A percentile compares a stretch with the other conserved stretches of the same genome.
phyloP scores from a whole-genome alignment of 1,139 yeast species.

The Zygosaccharomyces sapae region DNA sequence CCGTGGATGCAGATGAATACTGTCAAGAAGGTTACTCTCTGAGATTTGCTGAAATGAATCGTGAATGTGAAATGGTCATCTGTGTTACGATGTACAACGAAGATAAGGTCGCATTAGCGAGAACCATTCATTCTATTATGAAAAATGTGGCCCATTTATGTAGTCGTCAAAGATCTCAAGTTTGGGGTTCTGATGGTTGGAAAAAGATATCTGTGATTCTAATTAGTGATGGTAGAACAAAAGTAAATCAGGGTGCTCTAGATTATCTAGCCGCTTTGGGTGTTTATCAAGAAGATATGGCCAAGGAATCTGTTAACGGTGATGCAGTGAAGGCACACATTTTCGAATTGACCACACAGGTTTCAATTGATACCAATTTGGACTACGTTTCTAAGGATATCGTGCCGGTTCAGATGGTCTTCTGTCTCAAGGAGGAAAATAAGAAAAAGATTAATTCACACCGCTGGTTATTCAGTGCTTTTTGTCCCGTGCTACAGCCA shows the following conservation, averaged over 20 bases:
- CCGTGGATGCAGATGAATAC: constrained; percentile 83
- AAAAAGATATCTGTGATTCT: constrained; percentile 87
- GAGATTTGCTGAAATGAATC: constrained; percentile 75
- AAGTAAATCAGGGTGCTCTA: constrained; percentile 73
- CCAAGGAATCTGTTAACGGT: constrained; percentile 87
- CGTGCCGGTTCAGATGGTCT: constrained; percentile 87
- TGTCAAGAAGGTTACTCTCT: constrained; percentile 75
- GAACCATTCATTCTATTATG: constrained; percentile 93
- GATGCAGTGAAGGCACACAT: constrained; percentile 87
- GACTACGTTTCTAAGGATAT: constrained; percentile 79
- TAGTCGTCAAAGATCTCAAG: constrained; percentile 69
- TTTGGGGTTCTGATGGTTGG: constrained; percentile 97
- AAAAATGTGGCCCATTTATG: constrained; percentile 84
- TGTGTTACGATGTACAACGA: constrained; percentile 97
- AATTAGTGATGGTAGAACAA: constrained; percentile 90
- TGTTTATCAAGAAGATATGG: constrained; percentile 93
- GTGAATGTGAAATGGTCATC: constrained; percentile 84
- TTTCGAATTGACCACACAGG: constrained; percentile 90
- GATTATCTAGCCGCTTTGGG: constrained; percentile 91
- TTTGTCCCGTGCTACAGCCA: constrained; percentile 86
- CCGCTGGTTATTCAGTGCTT: constrained; percentile 90
- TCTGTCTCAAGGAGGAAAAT: constrained; percentile 84
- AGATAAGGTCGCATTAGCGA: constrained; percentile 78
- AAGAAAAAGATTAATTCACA: constrained; percentile 91
- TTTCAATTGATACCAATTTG: constrained; percentile 76